Conservation (phyloP, 208 protist genomes). For the Vickermania ingenoplastis region DNA sequence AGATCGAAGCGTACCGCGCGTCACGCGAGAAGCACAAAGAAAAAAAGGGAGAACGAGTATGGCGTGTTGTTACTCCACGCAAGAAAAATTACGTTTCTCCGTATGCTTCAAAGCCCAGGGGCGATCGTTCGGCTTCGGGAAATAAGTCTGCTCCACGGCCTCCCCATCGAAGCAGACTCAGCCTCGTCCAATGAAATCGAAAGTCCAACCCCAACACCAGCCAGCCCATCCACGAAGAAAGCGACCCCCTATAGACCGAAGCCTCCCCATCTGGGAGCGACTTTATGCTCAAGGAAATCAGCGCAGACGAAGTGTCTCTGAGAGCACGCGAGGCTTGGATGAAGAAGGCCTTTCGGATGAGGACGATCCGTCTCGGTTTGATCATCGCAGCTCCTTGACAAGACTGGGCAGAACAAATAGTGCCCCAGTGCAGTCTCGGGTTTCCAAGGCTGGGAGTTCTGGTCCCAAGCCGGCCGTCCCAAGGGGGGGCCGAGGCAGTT, state of each 20-base stretch:
- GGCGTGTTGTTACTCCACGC: not conserved
- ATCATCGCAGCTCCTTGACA: not conserved
- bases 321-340: not conserved
- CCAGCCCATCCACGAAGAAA: not conserved
- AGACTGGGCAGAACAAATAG: not conserved
- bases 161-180: not conserved
- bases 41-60: not conserved
- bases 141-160: not conserved
- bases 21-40: not conserved
- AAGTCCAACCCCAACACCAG: not conserved
- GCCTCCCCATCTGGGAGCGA: not conserved
- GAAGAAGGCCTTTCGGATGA: not conserved
- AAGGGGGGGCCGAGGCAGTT: too few species aligned
- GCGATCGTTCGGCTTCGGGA: too few species aligned
- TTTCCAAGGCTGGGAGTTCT: too few species aligned
- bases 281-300: not conserved
- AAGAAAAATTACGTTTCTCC: not conserved
- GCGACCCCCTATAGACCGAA: not conserved
- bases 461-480: too few species aligned
- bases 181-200: not conserved
- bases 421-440: not conserved
- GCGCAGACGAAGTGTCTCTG: not conserved
- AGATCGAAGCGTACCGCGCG: not conserved
- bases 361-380: not conserved
- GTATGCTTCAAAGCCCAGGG: not conserved